Conservation (phyloP, 2,329 filamentous ascomycete species). For the Fusarium albidum region DNA sequence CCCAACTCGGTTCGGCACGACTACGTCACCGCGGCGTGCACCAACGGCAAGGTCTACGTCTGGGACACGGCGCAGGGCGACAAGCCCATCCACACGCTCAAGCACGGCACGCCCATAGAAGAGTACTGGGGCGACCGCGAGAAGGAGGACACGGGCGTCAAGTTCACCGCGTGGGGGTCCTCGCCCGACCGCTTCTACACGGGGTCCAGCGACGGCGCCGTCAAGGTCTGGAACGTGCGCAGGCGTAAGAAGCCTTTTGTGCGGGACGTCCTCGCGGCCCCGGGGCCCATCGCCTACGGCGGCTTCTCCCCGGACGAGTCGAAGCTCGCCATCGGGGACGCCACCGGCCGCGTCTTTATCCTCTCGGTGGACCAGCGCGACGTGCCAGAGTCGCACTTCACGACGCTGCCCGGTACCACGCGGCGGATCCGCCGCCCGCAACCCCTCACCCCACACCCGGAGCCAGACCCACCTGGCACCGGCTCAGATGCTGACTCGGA, state of each 20-base stretch:
- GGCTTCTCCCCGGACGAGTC: slow-evolving; percentile 65
- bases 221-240: slow-evolving; percentile 71
- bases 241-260: slow-evolving; percentile 54
- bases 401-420: slow-evolving; percentile 46
- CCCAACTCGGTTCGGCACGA: slow-evolving; percentile 59
- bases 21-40: slow-evolving; percentile 69
- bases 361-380: slow-evolving; percentile 59
- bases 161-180: slow-evolving; percentile 69
- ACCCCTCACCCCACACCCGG: slow-evolving; percentile 59
- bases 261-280: slow-evolving; percentile 61
- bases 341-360: slow-evolving; percentile 66
- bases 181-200: slow-evolving; percentile 68
- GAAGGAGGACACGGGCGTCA: slow-evolving; percentile 67
- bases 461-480: slow-evolving; percentile 52
- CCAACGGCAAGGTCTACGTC: slow-evolving; percentile 68
- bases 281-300: slow-evolving; percentile 65
- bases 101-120: slow-evolving; percentile 57
- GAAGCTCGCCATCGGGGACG: slow-evolving; percentile 67
- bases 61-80: slow-evolving; percentile 69
- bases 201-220: slow-evolving; percentile 68
- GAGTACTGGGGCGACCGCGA: slow-evolving; percentile 56
- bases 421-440: slow-evolving; percentile 54
- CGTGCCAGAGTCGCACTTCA: slow-evolving; percentile 44
- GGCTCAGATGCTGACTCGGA: slow-evolving; percentile 30
- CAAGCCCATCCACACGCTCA: slow-evolving; percentile 61